A percentile compares a stretch with the other conserved stretches of the same genome.
phyloP scores from a whole-genome alignment of 2,329 filamentous ascomycete species.

The Aspergillus sojae region DNA sequence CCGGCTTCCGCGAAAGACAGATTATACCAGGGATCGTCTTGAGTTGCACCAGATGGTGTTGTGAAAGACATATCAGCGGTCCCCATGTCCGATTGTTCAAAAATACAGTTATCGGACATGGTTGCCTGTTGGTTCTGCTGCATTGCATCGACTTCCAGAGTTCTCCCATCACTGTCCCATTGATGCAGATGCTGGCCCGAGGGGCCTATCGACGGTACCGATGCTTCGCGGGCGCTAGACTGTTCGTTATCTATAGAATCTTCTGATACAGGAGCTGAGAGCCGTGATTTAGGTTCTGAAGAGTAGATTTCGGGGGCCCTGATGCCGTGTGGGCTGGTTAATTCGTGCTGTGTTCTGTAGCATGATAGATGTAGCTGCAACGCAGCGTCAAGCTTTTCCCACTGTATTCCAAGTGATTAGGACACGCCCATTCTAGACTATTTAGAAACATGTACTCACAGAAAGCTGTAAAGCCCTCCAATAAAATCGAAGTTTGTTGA shows the following conservation, averaged over 20 bases:
- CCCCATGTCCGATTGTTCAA: not conserved
- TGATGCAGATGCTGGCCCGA: not conserved
- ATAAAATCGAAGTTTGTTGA: not conserved
- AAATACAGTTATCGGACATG: not conserved
- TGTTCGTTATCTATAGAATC: not conserved
- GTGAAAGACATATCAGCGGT: not conserved
- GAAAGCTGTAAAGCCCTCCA: conserved; percentile 2
- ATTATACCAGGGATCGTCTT: not conserved
- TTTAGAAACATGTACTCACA: not conserved
- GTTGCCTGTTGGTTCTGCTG: not conserved
- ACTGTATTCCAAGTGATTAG: not conserved
- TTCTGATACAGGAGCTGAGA: not conserved
- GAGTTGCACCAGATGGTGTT: not conserved
- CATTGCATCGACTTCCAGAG: not conserved
- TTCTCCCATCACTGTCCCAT: not conserved
- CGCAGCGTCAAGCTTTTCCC: not conserved
- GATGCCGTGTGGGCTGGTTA: not conserved
- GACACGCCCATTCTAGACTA: not conserved
- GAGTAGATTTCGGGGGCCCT: not conserved
- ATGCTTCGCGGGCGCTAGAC: not conserved
- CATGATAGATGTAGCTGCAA: not conserved
- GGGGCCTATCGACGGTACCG: not conserved
- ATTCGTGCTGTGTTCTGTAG: not conserved
- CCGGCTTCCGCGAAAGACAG: conserved; percentile 6
- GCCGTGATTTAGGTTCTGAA: not conserved